Conservation (phyloP, 2,329 filamentous ascomycete genomes). For the Hypoxylon sp. region DNA sequence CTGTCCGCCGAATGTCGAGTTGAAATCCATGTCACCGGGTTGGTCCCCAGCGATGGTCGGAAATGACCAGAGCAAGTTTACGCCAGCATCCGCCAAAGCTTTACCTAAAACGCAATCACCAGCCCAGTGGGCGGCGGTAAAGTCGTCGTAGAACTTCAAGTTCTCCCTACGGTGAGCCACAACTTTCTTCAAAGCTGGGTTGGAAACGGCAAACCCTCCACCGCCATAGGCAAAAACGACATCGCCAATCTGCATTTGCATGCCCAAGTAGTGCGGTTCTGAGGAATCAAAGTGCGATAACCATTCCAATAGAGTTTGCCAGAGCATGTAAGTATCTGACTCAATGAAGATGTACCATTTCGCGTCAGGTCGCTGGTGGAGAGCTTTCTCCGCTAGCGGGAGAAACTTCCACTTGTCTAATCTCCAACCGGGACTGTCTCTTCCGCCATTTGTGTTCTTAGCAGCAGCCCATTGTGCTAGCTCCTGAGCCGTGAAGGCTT, state of each 20-base stretch:
- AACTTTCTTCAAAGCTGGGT: slow-evolving; percentile 62
- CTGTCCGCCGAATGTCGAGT: slow-evolving; percentile 58
- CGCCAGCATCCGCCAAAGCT: slow-evolving; percentile 61
- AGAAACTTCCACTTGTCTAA: slow-evolving; percentile 73
- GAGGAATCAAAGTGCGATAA: slow-evolving; percentile 64
- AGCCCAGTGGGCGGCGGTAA: slow-evolving; percentile 63
- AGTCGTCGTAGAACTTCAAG: slow-evolving; percentile 60
- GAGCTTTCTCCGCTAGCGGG: slow-evolving; percentile 66
- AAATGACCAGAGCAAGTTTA: slow-evolving; percentile 62
- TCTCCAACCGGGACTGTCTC: slow-evolving; percentile 64
- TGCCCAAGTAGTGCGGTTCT: slow-evolving; percentile 67
- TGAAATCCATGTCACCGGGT: slow-evolving; percentile 60
- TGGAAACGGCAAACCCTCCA: slow-evolving; percentile 66
- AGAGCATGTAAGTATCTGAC: slow-evolving; percentile 70
- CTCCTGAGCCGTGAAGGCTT: slow-evolving; percentile 57
- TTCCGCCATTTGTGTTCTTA: slow-evolving; percentile 51
- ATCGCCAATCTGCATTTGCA: slow-evolving; percentile 65
- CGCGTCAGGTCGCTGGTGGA: slow-evolving; percentile 59
- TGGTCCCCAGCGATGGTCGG: slow-evolving; percentile 61
- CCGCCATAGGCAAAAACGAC: slow-evolving; percentile 68
- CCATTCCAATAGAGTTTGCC: slow-evolving; percentile 67
- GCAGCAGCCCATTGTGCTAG: slow-evolving; percentile 49
- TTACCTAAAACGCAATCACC: slow-evolving; percentile 66
- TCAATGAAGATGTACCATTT: slow-evolving; percentile 74
- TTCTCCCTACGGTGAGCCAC: slow-evolving; percentile 60